Percentiles rank a stretch among this genome's conserved stretches.
phyloP scores from a whole-genome alignment of 2,329 filamentous ascomycete species.

The Penicillium sp. region DNA sequence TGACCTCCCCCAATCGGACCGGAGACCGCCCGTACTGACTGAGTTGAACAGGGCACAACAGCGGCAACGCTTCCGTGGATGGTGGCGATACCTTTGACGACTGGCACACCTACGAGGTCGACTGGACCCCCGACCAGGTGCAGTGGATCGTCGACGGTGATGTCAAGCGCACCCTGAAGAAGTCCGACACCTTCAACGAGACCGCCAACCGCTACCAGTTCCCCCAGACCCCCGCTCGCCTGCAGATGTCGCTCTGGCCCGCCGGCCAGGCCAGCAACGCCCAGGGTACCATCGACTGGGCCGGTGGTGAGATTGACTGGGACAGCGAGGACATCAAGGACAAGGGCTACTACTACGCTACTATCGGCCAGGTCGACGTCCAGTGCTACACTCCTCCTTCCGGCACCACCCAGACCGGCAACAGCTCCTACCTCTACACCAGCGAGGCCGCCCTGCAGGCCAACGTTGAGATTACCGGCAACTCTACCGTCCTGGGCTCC shows the following conservation, averaged over 20 bases:
- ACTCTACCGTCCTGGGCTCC: conserved; percentile 72
- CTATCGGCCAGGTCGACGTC: conserved; percentile 73
- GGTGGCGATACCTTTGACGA: conserved; percentile 68
- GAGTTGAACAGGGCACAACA: conserved; percentile 34
- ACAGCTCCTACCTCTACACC: conserved; percentile 73
- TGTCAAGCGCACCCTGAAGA: conserved; percentile 69
- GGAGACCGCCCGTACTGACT: not conserved
- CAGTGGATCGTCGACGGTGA: conserved; percentile 85
- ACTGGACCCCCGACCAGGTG: conserved; percentile 84
- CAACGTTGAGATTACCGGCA: conserved; percentile 72
- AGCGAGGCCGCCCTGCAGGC: conserved; percentile 66
- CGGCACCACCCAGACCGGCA: conserved; percentile 60
- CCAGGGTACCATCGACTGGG: conserved; percentile 84
- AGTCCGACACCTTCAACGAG: conserved; percentile 79
- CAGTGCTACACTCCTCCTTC: conserved; percentile 83
- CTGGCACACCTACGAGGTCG: conserved; percentile 87
- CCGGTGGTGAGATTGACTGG: conserved; percentile 89
- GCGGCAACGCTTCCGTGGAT: conserved; percentile 61
- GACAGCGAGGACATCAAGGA: conserved; percentile 73
- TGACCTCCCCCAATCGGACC: not conserved
- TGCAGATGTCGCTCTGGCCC: conserved; percentile 95
- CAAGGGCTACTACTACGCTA: conserved; percentile 85
- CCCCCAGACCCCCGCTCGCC: conserved; percentile 85
- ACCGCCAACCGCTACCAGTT: conserved; percentile 79
- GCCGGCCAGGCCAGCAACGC: conserved; percentile 77